These are phyloP conservation scores for Microsporum canis DNA, from an alignment of 2,329 filamentous ascomycete species.

Conservation along the genomic window DNA sequence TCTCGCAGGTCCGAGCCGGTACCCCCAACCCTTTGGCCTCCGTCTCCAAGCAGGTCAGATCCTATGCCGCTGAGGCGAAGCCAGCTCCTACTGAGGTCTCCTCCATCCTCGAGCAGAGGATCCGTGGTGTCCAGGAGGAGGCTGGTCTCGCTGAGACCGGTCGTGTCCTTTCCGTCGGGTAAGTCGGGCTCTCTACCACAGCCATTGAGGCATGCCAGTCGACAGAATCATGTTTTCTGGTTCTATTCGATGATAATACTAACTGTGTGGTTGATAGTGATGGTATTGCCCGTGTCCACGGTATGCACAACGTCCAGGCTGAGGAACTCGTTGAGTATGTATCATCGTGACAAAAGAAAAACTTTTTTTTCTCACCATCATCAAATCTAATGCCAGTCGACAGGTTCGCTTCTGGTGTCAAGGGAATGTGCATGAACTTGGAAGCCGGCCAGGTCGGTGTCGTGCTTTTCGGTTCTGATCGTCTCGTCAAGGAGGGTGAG, in stretches of 20 bases:
- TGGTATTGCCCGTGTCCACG: constrained; percentile 99
- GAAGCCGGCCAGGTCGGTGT: constrained; percentile 99
- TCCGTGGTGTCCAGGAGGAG: constrained; percentile 97
- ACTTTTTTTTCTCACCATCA: constrained; percentile 19
- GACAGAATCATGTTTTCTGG: not conserved
- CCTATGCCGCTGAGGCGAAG: constrained; percentile 89
- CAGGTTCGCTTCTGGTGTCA: constrained; percentile 98
- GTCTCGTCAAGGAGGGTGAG: constrained; percentile 99
- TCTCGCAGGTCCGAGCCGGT: constrained; percentile 66
- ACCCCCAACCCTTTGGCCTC: constrained; percentile 65
- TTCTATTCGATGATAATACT: not conserved
- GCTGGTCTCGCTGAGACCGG: constrained; percentile 93
- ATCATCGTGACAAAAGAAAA: constrained; percentile 13
- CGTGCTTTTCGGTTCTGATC: constrained; percentile 99
- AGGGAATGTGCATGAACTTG: constrained; percentile 99
- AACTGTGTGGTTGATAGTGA: constrained; percentile 53
- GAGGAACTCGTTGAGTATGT: constrained; percentile 99
- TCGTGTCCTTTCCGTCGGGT: constrained; percentile 97
- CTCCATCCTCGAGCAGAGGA: constrained; percentile 98
- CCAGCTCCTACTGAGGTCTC: constrained; percentile 95
- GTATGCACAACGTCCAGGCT: constrained; percentile 99
- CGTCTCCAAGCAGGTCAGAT: constrained; percentile 61
- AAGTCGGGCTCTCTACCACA: constrained; percentile 26
- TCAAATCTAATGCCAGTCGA: constrained; percentile 11
- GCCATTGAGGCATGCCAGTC: not conserved